phyloP scores from a whole-genome alignment of 768 basidiomycete species.

The Tricholoma matsutake region DNA sequence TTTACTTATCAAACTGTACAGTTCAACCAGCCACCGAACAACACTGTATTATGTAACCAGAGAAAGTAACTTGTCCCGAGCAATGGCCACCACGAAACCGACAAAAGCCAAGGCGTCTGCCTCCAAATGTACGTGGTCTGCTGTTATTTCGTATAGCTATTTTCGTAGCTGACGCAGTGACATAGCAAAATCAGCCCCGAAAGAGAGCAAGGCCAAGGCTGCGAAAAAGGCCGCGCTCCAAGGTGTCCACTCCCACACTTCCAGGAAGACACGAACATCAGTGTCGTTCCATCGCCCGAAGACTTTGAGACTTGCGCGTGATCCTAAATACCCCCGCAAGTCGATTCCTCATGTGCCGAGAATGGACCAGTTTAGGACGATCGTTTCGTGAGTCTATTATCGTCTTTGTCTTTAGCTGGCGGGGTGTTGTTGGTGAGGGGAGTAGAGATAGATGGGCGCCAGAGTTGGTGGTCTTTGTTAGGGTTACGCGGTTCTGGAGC shows the following conservation, averaged over 20 bases:
- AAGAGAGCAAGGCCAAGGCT: slow-evolving; percentile 77
- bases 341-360: slow-evolving; percentile 87
- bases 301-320: slow-evolving; percentile 80
- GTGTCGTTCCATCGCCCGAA: slow-evolving; percentile 97
- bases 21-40: slow-evolving; percentile 12
- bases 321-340: slow-evolving; percentile 95
- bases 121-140: slow-evolving; percentile 39
- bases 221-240: slow-evolving; percentile 97
- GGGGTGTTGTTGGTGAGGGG: too few relatives aligned
- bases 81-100: slow-evolving; percentile 65
- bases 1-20: too few relatives aligned
- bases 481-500: too few relatives aligned
- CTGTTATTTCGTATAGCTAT: too few relatives aligned
- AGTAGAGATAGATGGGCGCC: too few relatives aligned
- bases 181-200: slow-evolving; percentile 33
- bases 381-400: slow-evolving; percentile 89
- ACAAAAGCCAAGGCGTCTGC: slow-evolving; percentile 60
- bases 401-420: too few relatives aligned
- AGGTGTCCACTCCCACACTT: slow-evolving; percentile 70
- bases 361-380: slow-evolving; percentile 96
- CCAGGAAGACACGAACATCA: slow-evolving; percentile 79
- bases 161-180: neutral
- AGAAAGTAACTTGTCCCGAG: slow-evolving; percentile 14
- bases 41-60: slow-evolving; percentile 14
- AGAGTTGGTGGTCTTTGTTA: neutral